Conservation (phyloP, 345 rosid species). For the Nasturtium officinale region DNA sequence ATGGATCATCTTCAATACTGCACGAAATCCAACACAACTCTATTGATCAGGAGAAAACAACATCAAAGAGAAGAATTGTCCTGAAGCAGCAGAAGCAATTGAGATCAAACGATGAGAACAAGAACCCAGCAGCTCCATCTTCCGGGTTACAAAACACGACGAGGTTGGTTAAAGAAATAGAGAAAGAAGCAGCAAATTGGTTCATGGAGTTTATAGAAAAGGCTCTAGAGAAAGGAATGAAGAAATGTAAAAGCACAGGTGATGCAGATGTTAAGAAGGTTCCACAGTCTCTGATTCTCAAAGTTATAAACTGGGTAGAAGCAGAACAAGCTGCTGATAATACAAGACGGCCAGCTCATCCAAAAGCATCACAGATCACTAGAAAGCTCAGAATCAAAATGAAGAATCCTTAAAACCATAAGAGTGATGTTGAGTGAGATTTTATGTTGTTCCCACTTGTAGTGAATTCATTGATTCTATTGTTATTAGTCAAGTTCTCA, state of each 20-base stretch:
- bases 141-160: constrained; percentile 58
- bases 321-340: constrained; percentile 65
- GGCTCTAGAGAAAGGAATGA: constrained; percentile 74
- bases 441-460: constrained; percentile 20
- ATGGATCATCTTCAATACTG: constrained; percentile 45
- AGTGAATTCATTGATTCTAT: constrained; percentile 31
- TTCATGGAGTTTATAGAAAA: constrained; percentile 91
- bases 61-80: constrained; percentile 55
- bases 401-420: constrained; percentile 58
- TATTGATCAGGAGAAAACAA: constrained; percentile 46
- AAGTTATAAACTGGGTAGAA: constrained; percentile 86
- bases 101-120: constrained; percentile 80
- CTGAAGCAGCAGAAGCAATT: constrained; percentile 46
- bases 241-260: constrained; percentile 54
- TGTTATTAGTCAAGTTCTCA: constrained; percentile 31
- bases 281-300: constrained; percentile 74
- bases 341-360: constrained; percentile 64
- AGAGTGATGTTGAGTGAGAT: neutral
- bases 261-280: constrained; percentile 63
- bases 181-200: constrained; percentile 88
- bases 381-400: constrained; percentile 85
- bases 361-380: constrained; percentile 72
- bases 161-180: constrained; percentile 69
- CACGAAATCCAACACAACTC: constrained; percentile 63
- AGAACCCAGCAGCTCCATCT: constrained; percentile 49